A percentile compares a stretch with the other conserved stretches of the same genome.
phyloP scores from a whole-genome alignment of 1,284 basidiomycete species.

The Wallemia mellicola region DNA sequence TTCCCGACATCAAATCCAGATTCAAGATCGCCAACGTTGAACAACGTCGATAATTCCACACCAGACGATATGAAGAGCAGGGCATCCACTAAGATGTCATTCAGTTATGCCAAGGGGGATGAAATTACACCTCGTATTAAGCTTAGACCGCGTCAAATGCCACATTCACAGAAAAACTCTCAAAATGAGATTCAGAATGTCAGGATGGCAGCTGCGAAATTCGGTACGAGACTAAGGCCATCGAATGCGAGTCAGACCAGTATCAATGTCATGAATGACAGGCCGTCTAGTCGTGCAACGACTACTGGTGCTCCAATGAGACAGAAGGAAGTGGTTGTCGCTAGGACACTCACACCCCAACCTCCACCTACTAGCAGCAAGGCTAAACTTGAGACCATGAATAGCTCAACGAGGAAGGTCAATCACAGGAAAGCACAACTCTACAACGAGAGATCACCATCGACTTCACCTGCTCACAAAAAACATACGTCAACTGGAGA shows the following conservation, averaged over 20 bases:
- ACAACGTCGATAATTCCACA: background rate
- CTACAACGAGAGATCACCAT: background rate
- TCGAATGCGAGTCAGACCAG: background rate
- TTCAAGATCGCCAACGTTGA: no score
- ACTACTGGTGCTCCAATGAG: background rate
- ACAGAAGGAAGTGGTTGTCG: background rate
- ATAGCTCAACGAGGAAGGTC: background rate
- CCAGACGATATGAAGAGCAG: background rate
- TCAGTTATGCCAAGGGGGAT: background rate
- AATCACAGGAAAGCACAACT: background rate
- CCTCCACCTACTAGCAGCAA: background rate
- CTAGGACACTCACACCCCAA: background rate
- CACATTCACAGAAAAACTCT: background rate
- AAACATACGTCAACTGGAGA: no score
- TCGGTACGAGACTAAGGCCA: background rate
- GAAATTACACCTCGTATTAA: background rate
- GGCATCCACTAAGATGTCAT: background rate
- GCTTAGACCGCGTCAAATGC: background rate
- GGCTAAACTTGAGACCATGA: background rate
- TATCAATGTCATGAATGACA: background rate
- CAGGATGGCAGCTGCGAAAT: background rate
- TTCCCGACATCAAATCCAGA: no score
- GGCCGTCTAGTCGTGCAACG: background rate
- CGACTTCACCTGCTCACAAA: no score
- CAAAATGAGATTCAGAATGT: no score